These are phyloP conservation scores for Jackrogersella minutella DNA, from an alignment of 495 filamentous ascomycete genomes.

Conservation along the genomic window DNA sequence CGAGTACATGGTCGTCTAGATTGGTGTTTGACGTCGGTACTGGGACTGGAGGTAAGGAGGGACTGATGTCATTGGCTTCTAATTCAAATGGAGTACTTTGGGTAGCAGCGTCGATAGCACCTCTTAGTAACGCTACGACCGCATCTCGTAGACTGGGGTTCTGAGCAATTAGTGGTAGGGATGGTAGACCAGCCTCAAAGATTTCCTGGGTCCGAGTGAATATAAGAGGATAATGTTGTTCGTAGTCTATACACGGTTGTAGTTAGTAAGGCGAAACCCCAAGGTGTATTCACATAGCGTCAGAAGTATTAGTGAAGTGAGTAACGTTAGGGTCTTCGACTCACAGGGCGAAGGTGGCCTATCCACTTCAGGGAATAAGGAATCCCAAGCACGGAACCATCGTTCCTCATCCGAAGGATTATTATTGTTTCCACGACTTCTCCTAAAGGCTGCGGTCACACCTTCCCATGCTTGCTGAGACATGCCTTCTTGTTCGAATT, in stretches of 20 bases:
- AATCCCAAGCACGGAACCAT: conserved; percentile 19
- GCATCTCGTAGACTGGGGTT: neutral
- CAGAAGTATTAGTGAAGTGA: neutral
- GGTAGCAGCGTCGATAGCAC: neutral
- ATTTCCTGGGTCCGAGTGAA: neutral
- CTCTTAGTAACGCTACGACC: neutral
- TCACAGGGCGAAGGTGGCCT: conserved; percentile 17
- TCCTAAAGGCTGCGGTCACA: conserved; percentile 3
- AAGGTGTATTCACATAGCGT: neutral
- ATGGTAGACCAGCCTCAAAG: neutral
- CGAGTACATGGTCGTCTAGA: too few relatives aligned
- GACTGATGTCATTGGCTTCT: neutral
- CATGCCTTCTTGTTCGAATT: conserved; percentile 11
- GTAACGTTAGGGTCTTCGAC: neutral
- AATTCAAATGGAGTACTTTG: neutral
- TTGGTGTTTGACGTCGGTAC: neutral
- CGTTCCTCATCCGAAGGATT: conserved; percentile 9
- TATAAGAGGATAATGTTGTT: neutral
- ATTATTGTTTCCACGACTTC: neutral
- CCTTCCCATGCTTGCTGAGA: conserved; percentile 7
- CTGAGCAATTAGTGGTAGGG: neutral
- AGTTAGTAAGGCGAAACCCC: neutral
- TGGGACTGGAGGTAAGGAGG: neutral
- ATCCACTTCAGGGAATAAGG: neutral
- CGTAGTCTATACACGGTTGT: conserved; percentile 7